phyloP scores from a whole-genome alignment of 2,329 filamentous ascomycete genomes.

The Chaetothyriales sp. region DNA sequence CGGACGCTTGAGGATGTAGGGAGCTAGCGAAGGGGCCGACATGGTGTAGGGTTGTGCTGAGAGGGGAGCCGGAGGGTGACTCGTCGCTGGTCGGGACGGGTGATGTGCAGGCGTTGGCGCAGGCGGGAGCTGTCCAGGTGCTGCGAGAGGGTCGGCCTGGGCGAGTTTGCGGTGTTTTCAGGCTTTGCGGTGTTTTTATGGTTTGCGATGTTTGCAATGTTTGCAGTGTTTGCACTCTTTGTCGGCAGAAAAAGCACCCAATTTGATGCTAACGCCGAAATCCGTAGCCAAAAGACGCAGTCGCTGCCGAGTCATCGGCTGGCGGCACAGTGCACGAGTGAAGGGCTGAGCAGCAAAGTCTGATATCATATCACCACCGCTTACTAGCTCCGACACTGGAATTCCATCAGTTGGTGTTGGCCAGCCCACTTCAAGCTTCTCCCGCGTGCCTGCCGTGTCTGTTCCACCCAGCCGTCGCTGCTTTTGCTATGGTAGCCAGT shows the following conservation, averaged over 20 bases:
- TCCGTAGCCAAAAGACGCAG: background rate
- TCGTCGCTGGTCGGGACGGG: background rate
- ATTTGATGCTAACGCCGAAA: background rate
- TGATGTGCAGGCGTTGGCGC: too few species aligned
- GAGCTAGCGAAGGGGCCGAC: slow-evolving; percentile 60
- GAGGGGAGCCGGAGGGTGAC: background rate
- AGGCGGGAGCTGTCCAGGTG: background rate
- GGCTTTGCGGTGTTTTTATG: background rate
- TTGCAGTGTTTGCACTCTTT: background rate
- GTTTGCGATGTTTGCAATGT: background rate
- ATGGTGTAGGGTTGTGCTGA: slow-evolving; percentile 34
- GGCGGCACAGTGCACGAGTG: background rate
- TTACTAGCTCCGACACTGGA: too few species aligned
- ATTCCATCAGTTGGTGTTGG: too few species aligned
- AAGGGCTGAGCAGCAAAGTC: too few species aligned
- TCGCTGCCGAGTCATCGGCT: background rate
- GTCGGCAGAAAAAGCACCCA: too few species aligned
- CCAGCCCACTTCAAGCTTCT: background rate
- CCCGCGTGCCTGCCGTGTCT: background rate
- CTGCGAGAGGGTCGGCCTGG: background rate
- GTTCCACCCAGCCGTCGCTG: background rate
- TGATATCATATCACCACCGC: too few species aligned
- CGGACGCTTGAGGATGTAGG: slow-evolving; percentile 67
- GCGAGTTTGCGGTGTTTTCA: background rate
- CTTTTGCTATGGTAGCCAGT: background rate